Evolutionary conservation across 202 grass and related monocot species (phyloP).

Genomic region (Musa balbisiana): DNA sequence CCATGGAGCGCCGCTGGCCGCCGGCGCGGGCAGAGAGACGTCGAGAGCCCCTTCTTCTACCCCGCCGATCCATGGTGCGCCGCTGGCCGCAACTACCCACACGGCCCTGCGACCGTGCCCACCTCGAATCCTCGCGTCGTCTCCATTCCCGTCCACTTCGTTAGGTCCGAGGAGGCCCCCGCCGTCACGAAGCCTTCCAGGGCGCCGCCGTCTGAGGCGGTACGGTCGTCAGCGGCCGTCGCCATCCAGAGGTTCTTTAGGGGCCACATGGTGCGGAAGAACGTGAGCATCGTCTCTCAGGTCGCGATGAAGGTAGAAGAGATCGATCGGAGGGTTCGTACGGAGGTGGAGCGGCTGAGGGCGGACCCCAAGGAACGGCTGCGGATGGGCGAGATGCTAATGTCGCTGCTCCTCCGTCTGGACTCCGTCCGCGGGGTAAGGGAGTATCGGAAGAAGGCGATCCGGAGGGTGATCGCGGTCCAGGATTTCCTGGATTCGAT

Average conservation of each 20-base stretch:
- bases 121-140: not conserved
- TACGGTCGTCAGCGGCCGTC: not conserved
- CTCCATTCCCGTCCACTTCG: constrained; percentile 31
- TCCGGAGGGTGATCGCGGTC: constrained; percentile 45
- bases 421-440: constrained; percentile 59
- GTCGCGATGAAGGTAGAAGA: not conserved
- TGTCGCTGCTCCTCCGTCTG: constrained; percentile 47
- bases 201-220: not conserved
- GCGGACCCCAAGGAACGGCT: constrained; percentile 31
- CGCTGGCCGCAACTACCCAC: too few species aligned
- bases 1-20: not conserved
- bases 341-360: constrained; percentile 21
- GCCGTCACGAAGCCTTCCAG: not conserved
- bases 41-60: not conserved
- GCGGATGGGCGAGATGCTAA: constrained; percentile 48
- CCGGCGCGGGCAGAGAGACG: not conserved
- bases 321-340: not conserved
- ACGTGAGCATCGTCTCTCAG: not conserved
- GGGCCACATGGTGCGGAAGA: constrained; percentile 15
- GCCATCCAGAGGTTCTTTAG: constrained; percentile 1
- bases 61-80: not conserved
- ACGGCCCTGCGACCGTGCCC: not conserved
- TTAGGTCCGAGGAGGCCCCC: not conserved
- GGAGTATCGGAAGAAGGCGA: constrained; percentile 55
- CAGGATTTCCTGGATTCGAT: constrained; percentile 67